Evolutionary conservation across 129 eudicot genomes (phyloP).

Genomic region (Scalesia atractyloides): DNA sequence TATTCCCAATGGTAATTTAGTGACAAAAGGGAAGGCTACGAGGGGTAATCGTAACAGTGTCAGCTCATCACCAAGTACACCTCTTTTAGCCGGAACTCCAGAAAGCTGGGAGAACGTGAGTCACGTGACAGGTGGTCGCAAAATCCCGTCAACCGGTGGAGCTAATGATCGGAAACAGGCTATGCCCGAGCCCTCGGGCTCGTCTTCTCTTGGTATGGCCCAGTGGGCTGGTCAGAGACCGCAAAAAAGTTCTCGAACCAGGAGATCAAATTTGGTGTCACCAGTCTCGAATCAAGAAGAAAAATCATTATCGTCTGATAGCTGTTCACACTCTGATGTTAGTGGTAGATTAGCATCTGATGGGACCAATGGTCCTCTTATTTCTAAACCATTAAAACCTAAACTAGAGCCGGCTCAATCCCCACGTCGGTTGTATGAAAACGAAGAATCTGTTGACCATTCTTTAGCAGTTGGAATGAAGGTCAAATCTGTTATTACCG

Average conservation of each 20-base stretch:
- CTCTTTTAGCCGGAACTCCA: slow-evolving; percentile 53
- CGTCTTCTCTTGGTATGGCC: slow-evolving; percentile 77
- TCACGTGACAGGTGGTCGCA: slow-evolving; percentile 40
- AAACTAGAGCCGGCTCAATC: slow-evolving; percentile 64
- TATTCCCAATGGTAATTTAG: slow-evolving; percentile 45
- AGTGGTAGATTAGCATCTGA: slow-evolving; percentile 47
- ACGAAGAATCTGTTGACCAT: slow-evolving; percentile 78
- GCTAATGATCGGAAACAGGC: slow-evolving; percentile 59
- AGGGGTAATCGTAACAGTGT: slow-evolving; percentile 66
- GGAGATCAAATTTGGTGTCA: slow-evolving; percentile 80
- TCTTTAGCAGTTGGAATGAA: slow-evolving; percentile 48
- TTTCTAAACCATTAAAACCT: slow-evolving; percentile 47
- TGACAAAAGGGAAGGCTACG: slow-evolving; percentile 80
- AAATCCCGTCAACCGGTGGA: slow-evolving; percentile 49
- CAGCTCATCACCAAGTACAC: slow-evolving; percentile 52
- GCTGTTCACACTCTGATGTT: slow-evolving; percentile 69
- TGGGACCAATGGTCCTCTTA: slow-evolving; percentile 47
- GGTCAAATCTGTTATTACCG: slow-evolving; percentile 54
- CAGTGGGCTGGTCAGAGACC: slow-evolving; percentile 97
- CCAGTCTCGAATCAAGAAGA: slow-evolving; percentile 80
- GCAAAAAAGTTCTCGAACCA: slow-evolving; percentile 75
- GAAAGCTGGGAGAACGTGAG: slow-evolving; percentile 63
- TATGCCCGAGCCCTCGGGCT: slow-evolving; percentile 44
- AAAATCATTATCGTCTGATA: slow-evolving; percentile 55
- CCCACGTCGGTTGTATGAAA: slow-evolving; percentile 75